phyloP scores from a whole-genome alignment of 2,329 filamentous ascomycete species.

The Fusarium papillatum region DNA sequence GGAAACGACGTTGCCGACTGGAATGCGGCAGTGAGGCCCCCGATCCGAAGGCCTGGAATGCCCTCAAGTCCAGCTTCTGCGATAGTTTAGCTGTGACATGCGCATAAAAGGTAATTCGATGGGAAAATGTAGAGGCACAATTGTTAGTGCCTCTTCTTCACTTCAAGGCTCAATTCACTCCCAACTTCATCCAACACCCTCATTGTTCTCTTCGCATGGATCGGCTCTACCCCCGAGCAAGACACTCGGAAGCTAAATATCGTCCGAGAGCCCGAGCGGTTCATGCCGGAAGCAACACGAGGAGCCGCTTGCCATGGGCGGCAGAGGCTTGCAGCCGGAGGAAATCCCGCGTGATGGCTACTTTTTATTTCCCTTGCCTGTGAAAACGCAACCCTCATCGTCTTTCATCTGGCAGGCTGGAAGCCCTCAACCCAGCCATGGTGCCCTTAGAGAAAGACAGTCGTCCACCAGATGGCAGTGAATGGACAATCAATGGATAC shows the following conservation, averaged over 20 bases:
- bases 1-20: slow-evolving; percentile 5
- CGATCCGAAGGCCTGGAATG: slow-evolving; percentile 4
- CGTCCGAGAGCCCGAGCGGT: slow-evolving; percentile 1
- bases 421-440: background rate
- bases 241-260: background rate
- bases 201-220: background rate
- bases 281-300: background rate
- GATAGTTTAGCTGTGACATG: background rate
- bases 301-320: background rate
- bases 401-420: background rate
- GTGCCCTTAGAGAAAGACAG: background rate
- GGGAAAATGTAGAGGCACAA: background rate
- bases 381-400: background rate
- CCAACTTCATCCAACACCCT: background rate
- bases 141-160: background rate
- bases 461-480: background rate
- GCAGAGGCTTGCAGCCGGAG: slow-evolving; percentile 2
- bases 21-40: background rate
- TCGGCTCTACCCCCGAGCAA: background rate
- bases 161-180: background rate
- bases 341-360: background rate
- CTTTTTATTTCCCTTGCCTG: background rate
- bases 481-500: background rate
- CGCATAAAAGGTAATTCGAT: background rate
- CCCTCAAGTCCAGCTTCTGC: background rate